Percentiles rank a stretch among this genome's conserved stretches.
phyloP scores from a whole-genome alignment of 139 green algal species.

The Chlorella vulgaris region DNA sequence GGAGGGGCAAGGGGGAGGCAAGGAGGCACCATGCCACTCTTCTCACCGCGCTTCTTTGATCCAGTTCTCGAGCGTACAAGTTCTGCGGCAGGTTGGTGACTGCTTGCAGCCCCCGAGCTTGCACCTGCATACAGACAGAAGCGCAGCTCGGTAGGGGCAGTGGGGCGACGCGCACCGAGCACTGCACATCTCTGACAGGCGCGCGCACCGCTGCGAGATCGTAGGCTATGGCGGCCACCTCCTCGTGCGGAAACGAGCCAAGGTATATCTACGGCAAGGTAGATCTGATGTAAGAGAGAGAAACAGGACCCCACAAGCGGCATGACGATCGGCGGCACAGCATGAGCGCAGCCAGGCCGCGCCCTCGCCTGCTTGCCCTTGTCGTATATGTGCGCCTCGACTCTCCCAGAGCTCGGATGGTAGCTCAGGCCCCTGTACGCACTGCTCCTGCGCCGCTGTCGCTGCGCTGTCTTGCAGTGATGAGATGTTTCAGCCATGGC shows the following conservation, averaged over 20 bases:
- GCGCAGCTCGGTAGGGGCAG: too few relatives aligned
- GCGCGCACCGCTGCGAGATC: neutral
- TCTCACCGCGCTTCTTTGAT: too few relatives aligned
- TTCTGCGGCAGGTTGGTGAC: too few relatives aligned
- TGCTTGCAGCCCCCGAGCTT: too few relatives aligned
- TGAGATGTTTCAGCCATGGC: neutral
- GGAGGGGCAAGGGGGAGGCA: too few relatives aligned
- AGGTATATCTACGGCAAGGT: constrained; percentile 8
- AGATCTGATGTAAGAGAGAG: neutral
- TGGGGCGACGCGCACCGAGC: too few relatives aligned
- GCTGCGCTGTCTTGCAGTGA: too few relatives aligned
- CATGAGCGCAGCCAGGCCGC: too few relatives aligned
- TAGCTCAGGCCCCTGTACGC: neutral
- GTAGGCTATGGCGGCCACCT: neutral
- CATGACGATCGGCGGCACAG: neutral
- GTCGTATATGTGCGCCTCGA: constrained; percentile 3
- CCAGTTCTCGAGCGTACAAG: too few relatives aligned
- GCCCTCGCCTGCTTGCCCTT: constrained; percentile 1
- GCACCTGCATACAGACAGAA: too few relatives aligned
- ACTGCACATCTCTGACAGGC: neutral
- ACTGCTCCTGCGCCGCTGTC: neutral
- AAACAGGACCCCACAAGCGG: neutral
- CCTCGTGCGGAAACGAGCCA: neutral
- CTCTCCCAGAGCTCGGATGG: neutral
- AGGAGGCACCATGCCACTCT: neutral